A percentile compares a stretch with the other conserved stretches of the same genome.
Evolutionary conservation across 2,329 filamentous ascomycete genomes (phyloP).

Genomic region (Colletotrichum coccodes): DNA sequence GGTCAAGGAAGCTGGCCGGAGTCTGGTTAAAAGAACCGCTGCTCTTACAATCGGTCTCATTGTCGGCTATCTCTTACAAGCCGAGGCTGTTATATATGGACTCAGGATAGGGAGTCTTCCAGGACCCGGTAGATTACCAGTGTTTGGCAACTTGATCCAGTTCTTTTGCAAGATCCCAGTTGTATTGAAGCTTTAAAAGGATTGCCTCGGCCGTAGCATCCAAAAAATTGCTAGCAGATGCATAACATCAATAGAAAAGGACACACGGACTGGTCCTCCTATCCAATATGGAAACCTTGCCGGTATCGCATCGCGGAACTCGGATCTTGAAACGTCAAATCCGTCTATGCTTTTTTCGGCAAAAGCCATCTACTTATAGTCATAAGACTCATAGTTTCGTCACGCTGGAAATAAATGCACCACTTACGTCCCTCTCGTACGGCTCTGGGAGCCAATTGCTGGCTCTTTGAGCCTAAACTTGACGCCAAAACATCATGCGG

Average conservation of each 20-base stretch:
- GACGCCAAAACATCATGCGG: background rate
- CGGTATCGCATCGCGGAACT: slow-evolving; percentile 74
- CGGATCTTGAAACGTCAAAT: slow-evolving; percentile 42
- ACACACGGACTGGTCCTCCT: slow-evolving; percentile 44
- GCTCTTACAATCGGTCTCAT: background rate
- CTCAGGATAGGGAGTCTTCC: slow-evolving; percentile 22
- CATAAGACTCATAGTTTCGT: slow-evolving; percentile 32
- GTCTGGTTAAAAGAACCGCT: background rate
- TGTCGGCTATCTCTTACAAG: background rate
- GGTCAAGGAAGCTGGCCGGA: too few relatives aligned
- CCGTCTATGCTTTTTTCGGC: slow-evolving; percentile 29
- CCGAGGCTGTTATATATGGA: slow-evolving; percentile 20
- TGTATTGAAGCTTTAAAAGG: background rate
- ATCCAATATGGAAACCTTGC: slow-evolving; percentile 56
- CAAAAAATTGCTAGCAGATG: slow-evolving; percentile 33
- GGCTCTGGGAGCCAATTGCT: slow-evolving; percentile 15
- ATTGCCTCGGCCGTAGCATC: background rate
- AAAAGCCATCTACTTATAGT: slow-evolving; percentile 36
- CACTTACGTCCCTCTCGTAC: slow-evolving; percentile 10
- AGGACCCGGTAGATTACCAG: slow-evolving; percentile 27
- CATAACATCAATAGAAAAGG: slow-evolving; percentile 40
- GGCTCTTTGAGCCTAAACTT: background rate
- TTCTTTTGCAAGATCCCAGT: background rate
- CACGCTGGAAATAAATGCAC: slow-evolving; percentile 10
- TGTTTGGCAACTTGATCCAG: slow-evolving; percentile 29